phyloP scores from a whole-genome alignment of 805 yeast genomes.

The Tetrapisispora pingtungensis region DNA sequence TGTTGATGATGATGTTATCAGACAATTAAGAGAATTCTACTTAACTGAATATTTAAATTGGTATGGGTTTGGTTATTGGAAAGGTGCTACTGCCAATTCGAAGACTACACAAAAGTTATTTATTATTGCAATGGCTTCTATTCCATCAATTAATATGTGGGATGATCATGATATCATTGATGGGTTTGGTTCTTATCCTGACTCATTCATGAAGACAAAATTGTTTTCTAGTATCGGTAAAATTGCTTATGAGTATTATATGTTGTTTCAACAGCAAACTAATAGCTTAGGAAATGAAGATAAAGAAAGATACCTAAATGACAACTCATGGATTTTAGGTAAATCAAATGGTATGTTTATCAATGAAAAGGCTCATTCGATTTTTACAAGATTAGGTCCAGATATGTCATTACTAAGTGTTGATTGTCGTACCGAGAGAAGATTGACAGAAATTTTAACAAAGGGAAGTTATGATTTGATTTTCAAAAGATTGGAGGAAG shows the following conservation, averaged over 20 bases:
- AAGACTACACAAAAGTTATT: slow-evolving; percentile 55
- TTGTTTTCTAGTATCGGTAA: slow-evolving; percentile 66
- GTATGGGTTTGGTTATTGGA: slow-evolving; percentile 89
- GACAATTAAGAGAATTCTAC: slow-evolving; percentile 57
- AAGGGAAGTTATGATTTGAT: slow-evolving; percentile 46
- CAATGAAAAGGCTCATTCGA: slow-evolving; percentile 53
- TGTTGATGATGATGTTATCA: slow-evolving; percentile 38
- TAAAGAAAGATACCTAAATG: slow-evolving; percentile 28
- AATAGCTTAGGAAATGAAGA: slow-evolving; percentile 29
- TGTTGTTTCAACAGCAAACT: slow-evolving; percentile 85
- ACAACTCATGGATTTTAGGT: slow-evolving; percentile 57
- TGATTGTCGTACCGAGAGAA: slow-evolving; percentile 91
- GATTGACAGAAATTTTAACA: slow-evolving; percentile 45
- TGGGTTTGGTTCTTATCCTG: slow-evolving; percentile 85
- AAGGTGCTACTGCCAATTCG: slow-evolving; percentile 46
- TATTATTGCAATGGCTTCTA: slow-evolving; percentile 69
- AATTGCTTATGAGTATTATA: slow-evolving; percentile 73
- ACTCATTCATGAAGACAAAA: slow-evolving; percentile 60
- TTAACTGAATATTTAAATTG: slow-evolving; percentile 67
- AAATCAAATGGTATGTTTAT: slow-evolving; percentile 50
- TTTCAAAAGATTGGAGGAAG: slow-evolving; percentile 50
- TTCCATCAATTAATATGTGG: slow-evolving; percentile 76
- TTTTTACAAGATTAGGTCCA: slow-evolving; percentile 64
- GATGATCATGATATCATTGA: slow-evolving; percentile 97
- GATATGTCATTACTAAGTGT: slow-evolving; percentile 65